Conservation (phyloP, 2,329 filamentous ascomycete genomes). For the Diplocarpon rosae region DNA sequence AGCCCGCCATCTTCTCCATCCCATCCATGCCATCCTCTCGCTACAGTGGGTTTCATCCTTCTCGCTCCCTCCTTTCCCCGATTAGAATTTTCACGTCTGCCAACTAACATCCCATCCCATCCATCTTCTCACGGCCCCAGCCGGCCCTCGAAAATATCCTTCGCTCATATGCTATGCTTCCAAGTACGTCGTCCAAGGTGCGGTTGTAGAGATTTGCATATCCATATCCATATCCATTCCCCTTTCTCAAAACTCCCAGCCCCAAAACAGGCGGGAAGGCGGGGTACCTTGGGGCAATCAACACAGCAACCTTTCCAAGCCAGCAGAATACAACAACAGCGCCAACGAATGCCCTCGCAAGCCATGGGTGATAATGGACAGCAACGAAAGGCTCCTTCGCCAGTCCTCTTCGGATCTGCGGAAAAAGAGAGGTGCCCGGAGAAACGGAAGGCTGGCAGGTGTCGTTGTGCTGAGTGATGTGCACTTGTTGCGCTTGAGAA, state of each 20-base stretch:
- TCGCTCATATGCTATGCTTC: background rate
- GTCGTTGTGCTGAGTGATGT: too few relatives aligned
- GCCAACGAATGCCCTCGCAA: background rate
- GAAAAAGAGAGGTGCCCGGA: background rate
- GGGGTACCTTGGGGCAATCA: too few relatives aligned
- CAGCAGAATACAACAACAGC: background rate
- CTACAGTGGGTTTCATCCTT: background rate
- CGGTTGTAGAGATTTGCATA: background rate
- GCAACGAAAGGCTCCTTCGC: background rate
- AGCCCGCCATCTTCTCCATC: background rate
- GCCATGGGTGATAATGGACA: background rate
- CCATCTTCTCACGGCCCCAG: too few relatives aligned
- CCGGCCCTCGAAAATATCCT: background rate
- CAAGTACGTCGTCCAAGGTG: background rate
- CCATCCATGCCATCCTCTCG: background rate
- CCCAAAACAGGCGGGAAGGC: too few relatives aligned
- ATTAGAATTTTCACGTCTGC: background rate
- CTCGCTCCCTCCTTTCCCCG: background rate
- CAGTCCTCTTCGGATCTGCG: background rate
- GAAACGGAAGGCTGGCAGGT: background rate
- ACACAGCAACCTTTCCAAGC: too few relatives aligned
- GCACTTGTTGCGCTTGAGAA: too few relatives aligned
- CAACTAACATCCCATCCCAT: background rate
- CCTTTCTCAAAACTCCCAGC: background rate
- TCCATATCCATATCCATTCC: background rate